Base-by-base conservation (phyloP, 805 yeast genomes). In the Zygotorulaspora florentina region DNA sequence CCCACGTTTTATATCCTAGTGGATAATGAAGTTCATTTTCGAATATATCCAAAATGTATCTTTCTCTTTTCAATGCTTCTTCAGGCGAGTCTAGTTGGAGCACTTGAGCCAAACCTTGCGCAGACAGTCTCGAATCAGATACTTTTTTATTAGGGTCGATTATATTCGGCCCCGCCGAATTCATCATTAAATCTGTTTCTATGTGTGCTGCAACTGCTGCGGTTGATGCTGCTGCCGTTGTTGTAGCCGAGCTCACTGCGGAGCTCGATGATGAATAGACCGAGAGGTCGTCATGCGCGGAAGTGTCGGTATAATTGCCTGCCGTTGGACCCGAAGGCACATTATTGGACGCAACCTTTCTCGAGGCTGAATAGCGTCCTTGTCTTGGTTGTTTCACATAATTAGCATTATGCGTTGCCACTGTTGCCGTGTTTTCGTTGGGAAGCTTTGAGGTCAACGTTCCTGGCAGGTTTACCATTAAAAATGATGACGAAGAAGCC, bases 1-100 rank as follows among this genome's bases (percentile, higher is more conserved):
- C 81, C 96, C 96, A 88, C 0, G 95, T 85, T 57, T 79, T 78
- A 51, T 79, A 76, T 4, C 96, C 96, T 25, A 88, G 62, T 25
- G 83, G 80, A 64, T 86, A 87, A 3, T 84, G 81, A 43, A 87
- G 72, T 15, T 76, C 79, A 35, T 74, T 69, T 35, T 72, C 75
- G 50, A 83, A 74, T 33, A 81, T 71, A 37, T 71, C 68, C 28
- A 83, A 56, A 13, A 83, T 72, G 37, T 71, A 71, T 29, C 70
- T 65, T 55, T 83, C 88, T 15, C 84, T 63, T 39, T 69, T 70
- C 20, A 75, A 71, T 0, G 87, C 81, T 54, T 82, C 80, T 28
- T 73, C 70, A 16, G 76, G 68, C 7, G 75, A 69, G n/a, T 65
- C 59, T 18, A 81, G 62, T 12, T 75, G 69, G 35, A 82, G 57